phyloP scores from a whole-genome alignment of 768 basidiomycete species.

The Suillus decipiens region DNA sequence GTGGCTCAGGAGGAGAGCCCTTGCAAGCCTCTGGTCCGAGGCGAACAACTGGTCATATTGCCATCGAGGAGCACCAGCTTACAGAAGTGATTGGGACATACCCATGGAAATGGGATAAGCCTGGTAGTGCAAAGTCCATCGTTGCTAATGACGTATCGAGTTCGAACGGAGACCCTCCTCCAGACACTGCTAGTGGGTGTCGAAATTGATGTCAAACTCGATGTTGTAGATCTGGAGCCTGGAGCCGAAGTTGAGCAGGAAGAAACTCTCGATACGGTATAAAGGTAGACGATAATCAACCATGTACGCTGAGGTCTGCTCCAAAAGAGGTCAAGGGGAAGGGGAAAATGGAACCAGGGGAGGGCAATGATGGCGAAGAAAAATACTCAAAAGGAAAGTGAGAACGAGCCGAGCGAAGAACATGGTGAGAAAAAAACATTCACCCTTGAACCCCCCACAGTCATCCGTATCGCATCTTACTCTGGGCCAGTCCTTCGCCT shows the following conservation, averaged over 20 bases:
- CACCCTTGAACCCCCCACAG: not conserved
- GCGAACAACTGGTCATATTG: not conserved
- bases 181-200: not conserved
- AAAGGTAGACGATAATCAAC: not conserved
- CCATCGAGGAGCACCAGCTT: not conserved
- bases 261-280: not conserved
- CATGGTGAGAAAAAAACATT: not conserved
- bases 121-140: not conserved
- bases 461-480: not conserved
- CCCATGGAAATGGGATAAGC: too few relatives aligned
- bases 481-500: conserved; percentile 15
- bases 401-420: not conserved
- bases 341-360: not conserved
- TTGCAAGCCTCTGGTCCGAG: not conserved
- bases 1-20: not conserved
- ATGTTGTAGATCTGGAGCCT: not conserved
- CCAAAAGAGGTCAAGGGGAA: not conserved
- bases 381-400: not conserved
- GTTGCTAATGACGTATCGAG: not conserved
- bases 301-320: not conserved
- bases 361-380: not conserved
- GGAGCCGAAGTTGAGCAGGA: not conserved
- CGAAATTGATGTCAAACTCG: not conserved
- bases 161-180: not conserved
- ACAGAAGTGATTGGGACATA: not conserved